A percentile compares a stretch with the other conserved stretches of the same genome.
Evolutionary conservation across 257 asterid species (phyloP).

Genomic region (Fraxinus excelsior): DNA sequence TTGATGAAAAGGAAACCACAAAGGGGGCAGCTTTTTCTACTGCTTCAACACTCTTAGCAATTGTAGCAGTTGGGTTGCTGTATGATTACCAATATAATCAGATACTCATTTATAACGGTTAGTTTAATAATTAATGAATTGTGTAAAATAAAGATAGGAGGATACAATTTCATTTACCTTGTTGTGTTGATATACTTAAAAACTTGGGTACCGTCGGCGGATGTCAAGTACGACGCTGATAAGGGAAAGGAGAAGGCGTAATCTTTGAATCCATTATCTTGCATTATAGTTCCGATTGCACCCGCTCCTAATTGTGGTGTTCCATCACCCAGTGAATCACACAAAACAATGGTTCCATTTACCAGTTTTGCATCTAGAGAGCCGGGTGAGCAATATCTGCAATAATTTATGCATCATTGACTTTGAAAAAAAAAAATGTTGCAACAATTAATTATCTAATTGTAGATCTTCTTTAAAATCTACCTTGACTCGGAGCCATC

Average conservation of each 20-base stretch:
- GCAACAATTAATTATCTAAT: no score
- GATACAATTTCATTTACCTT: constrained; percentile 26
- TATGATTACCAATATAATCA: neutral
- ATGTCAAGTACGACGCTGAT: constrained; percentile 43
- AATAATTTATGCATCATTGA: neutral
- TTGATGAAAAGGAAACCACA: constrained; percentile 62
- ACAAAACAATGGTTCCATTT: constrained; percentile 49
- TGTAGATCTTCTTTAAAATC: neutral
- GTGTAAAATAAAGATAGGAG: neutral
- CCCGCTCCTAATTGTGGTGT: constrained; percentile 32
- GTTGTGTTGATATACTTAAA: constrained; percentile 43
- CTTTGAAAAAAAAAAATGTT: neutral
- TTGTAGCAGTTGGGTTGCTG: constrained; percentile 51
- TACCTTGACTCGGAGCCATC: constrained; percentile 42
- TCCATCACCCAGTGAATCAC: constrained; percentile 37
- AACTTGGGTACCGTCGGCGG: constrained; percentile 35
- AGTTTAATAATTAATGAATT: neutral
- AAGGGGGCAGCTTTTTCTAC: constrained; percentile 47
- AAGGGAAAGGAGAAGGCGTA: constrained; percentile 51
- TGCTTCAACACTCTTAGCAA: constrained; percentile 35
- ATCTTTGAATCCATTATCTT: constrained; percentile 37
- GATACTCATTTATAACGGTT: neutral
- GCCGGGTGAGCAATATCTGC: constrained; percentile 39
- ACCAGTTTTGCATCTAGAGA: constrained; percentile 46
- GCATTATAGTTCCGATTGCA: constrained; percentile 48